phyloP scores from a whole-genome alignment of 164 flowering plant genomes.

The Magnolia changhungtana region DNA sequence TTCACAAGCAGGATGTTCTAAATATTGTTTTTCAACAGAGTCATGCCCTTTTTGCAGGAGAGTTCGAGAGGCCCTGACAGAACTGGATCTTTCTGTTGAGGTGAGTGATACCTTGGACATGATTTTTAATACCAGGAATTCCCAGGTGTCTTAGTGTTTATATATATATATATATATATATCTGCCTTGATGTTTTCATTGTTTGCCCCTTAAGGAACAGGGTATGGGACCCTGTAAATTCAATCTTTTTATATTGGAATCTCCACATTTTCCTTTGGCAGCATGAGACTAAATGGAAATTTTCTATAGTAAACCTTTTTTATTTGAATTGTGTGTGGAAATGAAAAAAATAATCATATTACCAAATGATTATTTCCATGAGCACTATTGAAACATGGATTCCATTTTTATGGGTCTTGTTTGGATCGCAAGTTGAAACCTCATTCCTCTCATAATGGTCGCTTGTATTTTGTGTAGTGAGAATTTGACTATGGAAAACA shows the following conservation, averaged over 20 bases:
- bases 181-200: background rate
- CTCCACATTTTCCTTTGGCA: background rate
- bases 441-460: too few relatives aligned
- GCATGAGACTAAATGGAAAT: background rate
- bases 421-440: too few relatives aligned
- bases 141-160: background rate
- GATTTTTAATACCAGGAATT: background rate
- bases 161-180: too few relatives aligned
- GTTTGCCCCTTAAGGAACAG: background rate
- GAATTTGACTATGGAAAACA: too few relatives aligned
- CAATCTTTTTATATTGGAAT: background rate
- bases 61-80: slow-evolving; percentile 78
- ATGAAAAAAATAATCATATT: too few relatives aligned
- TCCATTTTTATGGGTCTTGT: too few relatives aligned
- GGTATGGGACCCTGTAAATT: background rate
- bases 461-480: too few relatives aligned
- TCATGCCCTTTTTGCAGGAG: slow-evolving; percentile 91
- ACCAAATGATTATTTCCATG: too few relatives aligned
- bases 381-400: too few relatives aligned
- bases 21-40: slow-evolving; percentile 51
- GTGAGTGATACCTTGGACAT: slow-evolving; percentile 26
- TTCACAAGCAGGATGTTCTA: slow-evolving; percentile 14
- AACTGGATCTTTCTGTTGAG: slow-evolving; percentile 77
- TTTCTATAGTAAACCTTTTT: background rate
- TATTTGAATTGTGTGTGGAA: background rate